These are phyloP conservation scores for Saccharomycopsis lassenensis DNA, from an alignment of 805 yeast species.

Conservation along the genomic window DNA sequence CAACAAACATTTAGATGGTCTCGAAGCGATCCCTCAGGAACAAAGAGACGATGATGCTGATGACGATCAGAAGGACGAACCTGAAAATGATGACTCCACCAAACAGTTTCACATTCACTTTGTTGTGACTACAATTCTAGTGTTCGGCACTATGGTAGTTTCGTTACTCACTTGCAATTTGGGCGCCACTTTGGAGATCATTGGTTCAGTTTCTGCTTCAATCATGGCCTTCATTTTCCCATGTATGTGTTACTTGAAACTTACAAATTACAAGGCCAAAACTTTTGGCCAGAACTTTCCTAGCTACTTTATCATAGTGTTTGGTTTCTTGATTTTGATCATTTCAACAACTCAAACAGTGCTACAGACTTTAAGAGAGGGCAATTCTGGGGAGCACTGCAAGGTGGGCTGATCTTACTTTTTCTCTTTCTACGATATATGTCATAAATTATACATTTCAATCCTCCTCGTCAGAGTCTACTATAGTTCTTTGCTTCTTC, in stretches of 20 bases:
- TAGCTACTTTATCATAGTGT: conserved; percentile 46
- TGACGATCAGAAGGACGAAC: conserved; percentile 22
- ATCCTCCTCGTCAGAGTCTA: no score
- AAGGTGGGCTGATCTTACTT: neutral
- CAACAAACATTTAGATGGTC: conserved; percentile 10
- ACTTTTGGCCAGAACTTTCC: conserved; percentile 38
- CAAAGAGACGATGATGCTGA: conserved; percentile 19
- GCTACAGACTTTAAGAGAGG: neutral
- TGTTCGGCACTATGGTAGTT: conserved; percentile 60
- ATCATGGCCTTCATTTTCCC: conserved; percentile 88
- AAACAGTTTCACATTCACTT: conserved; percentile 34
- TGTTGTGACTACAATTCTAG: conserved; percentile 52
- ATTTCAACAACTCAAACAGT: conserved; percentile 73
- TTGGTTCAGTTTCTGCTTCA: conserved; percentile 90
- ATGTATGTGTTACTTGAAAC: conserved; percentile 66
- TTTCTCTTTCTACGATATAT: no score
- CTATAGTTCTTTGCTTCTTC: no score
- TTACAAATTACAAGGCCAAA: conserved; percentile 39
- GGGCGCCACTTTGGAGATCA: conserved; percentile 80
- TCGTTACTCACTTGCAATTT: conserved; percentile 75
- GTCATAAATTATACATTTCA: no score
- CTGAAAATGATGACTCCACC: conserved; percentile 23
- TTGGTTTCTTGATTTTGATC: conserved; percentile 71
- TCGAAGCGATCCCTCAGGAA: conserved; percentile 4
- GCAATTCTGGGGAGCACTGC: conserved; percentile 1